Percentiles rank a stretch among this genome's conserved stretches.
phyloP scores from a whole-genome alignment of 2,329 filamentous ascomycete species.

The Fusarium acutatum region DNA sequence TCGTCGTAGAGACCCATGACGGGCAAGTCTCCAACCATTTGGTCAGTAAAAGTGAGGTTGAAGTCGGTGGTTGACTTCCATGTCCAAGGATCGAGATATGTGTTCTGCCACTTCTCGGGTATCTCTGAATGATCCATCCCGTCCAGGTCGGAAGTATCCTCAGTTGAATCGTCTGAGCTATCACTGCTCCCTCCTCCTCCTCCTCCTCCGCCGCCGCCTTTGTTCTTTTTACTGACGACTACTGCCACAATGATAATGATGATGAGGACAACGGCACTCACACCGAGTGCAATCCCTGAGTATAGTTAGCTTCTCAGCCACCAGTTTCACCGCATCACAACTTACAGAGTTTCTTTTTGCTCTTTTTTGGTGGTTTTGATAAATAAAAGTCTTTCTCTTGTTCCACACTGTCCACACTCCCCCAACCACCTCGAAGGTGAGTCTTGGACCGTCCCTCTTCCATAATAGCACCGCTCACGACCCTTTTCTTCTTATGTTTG shows the following conservation, averaged over 20 bases:
- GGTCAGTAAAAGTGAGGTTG: conserved; percentile 91
- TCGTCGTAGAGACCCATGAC: conserved; percentile 86
- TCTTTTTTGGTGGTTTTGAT: conserved; percentile 54
- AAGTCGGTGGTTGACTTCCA: conserved; percentile 93
- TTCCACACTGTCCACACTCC: conserved; percentile 55
- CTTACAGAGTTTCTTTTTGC: conserved; percentile 70
- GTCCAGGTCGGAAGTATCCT: conserved; percentile 52
- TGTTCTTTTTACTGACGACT: conserved; percentile 72
- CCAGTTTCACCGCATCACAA: conserved; percentile 10
- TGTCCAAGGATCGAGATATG: conserved; percentile 85
- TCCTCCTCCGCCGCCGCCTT: conserved; percentile 61
- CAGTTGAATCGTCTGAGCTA: conserved; percentile 41
- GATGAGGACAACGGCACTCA: conserved; percentile 63
- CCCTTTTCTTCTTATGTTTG: conserved; percentile 62
- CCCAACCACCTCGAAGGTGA: conserved; percentile 54
- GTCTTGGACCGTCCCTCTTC: conserved; percentile 68
- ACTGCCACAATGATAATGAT: conserved; percentile 76
- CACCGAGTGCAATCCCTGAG: conserved; percentile 64
- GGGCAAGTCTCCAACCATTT: conserved; percentile 84
- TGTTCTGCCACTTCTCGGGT: conserved; percentile 73
- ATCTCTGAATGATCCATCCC: conserved; percentile 65
- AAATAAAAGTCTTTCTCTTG: conserved; percentile 58
- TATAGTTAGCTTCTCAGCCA: conserved; percentile 32
- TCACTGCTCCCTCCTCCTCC: conserved; percentile 29
- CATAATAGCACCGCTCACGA: conserved; percentile 75